Evolutionary conservation across 2,329 filamentous ascomycete species (phyloP).

Genomic region (Decorospora gaudefroyi): DNA sequence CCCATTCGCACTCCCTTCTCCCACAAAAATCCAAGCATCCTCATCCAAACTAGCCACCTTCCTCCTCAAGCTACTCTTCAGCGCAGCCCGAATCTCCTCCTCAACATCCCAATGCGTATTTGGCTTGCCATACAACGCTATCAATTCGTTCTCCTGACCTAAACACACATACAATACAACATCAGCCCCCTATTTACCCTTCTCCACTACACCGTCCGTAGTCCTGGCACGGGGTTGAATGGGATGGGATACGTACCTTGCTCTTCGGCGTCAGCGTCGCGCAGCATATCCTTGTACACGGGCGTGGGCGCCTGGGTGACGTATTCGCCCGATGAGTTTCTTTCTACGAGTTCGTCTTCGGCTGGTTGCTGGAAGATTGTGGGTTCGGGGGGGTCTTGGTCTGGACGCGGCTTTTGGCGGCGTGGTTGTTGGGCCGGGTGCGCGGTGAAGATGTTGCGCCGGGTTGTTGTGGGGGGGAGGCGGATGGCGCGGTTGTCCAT

Average conservation of each 20-base stretch:
- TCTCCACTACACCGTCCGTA: no score
- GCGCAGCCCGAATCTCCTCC: constrained; percentile 53
- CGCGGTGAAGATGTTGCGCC: constrained; percentile 39
- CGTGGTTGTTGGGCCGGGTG: constrained; percentile 29
- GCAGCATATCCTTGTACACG: constrained; percentile 27
- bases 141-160: constrained; percentile 45
- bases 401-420: constrained; percentile 22
- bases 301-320: constrained; percentile 43
- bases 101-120: constrained; percentile 40
- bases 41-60: constrained; percentile 76
- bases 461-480: constrained; percentile 30
- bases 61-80: constrained; percentile 68
- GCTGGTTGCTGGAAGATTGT: constrained; percentile 27
- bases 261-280: constrained; percentile 41
- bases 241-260: constrained; percentile 24
- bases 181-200: no score
- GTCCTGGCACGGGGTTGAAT: no score
- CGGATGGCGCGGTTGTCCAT: constrained; percentile 34
- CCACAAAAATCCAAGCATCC: constrained; percentile 90
- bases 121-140: constrained; percentile 40
- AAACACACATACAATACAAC: background rate
- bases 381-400: no score
- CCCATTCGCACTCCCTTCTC: constrained; percentile 52
- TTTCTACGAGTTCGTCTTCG: constrained; percentile 55
- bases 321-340: constrained; percentile 56